Conservation (phyloP, 768 basidiomycete genomes). For the Symmetrospora coprosmae region DNA sequence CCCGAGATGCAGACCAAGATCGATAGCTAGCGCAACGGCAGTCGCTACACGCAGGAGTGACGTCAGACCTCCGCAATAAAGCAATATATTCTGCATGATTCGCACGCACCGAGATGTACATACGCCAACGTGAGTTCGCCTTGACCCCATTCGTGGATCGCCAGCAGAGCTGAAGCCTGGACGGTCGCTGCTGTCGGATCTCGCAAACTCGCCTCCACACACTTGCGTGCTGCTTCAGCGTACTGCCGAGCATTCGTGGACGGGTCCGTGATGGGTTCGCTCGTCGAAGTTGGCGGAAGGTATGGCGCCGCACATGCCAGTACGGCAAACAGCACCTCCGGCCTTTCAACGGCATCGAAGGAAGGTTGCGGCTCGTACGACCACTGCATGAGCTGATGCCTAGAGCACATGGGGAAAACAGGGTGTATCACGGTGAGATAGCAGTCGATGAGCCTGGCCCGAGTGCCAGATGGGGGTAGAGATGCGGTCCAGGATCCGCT, state of each 20-base stretch:
- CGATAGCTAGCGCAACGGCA: too few species aligned
- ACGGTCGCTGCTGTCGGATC: neutral
- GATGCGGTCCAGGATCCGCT: too few species aligned
- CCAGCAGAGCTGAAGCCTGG: slow-evolving; percentile 1
- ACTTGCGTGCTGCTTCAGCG: neutral
- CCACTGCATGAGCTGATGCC: slow-evolving; percentile 16
- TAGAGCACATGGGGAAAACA: slow-evolving; percentile 12
- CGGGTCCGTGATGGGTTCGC: neutral
- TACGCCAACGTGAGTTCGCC: slow-evolving; percentile 12
- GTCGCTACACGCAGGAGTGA: too few species aligned
- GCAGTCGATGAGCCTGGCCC: neutral
- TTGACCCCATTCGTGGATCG: neutral
- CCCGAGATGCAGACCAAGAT: too few species aligned
- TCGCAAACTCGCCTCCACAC: neutral
- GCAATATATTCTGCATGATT: too few species aligned
- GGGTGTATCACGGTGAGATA: slow-evolving; percentile 13
- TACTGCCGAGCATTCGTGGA: neutral
- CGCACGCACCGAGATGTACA: neutral
- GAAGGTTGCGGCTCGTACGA: neutral
- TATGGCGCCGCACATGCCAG: slow-evolving; percentile 1
- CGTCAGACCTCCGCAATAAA: too few species aligned
- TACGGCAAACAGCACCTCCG: slow-evolving; percentile 5
- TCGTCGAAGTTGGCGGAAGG: neutral
- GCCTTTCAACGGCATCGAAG: neutral
- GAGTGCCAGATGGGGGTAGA: neutral